A percentile compares a stretch with the other conserved stretches of the same genome.
These are phyloP conservation scores for Lachnellula willkommii DNA, from an alignment of 2,329 filamentous ascomycete species.

Conservation along the genomic window DNA sequence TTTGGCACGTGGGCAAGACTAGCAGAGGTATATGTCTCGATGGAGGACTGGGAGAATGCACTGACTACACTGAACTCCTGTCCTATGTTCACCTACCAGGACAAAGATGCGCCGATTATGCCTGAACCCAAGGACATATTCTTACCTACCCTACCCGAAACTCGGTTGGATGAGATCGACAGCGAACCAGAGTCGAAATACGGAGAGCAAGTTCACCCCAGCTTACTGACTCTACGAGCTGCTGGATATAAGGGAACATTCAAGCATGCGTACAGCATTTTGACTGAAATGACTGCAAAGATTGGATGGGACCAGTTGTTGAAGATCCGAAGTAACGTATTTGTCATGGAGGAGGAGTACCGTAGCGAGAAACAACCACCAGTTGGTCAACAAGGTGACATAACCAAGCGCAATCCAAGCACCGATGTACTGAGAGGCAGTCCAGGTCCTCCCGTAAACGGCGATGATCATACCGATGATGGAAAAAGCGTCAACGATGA, in stretches of 20 bases:
- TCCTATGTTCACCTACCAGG: conserved; percentile 99
- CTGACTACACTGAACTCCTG: conserved; percentile 95
- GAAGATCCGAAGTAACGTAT: conserved; percentile 92
- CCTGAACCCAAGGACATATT: conserved; percentile 85
- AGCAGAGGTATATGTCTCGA: conserved; percentile 85
- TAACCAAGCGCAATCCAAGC: conserved; percentile 64
- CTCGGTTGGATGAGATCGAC: conserved; percentile 90
- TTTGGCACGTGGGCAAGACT: conserved; percentile 95
- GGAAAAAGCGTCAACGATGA: conserved; percentile 20
- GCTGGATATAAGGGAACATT: conserved; percentile 93
- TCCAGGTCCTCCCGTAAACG: conserved; percentile 50
- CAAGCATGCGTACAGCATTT: conserved; percentile 84
- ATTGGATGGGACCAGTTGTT: conserved; percentile 97
- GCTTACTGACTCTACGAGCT: conserved; percentile 77
- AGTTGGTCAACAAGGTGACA: conserved; percentile 37
- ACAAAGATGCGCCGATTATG: conserved; percentile 93
- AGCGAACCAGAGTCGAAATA: conserved; percentile 79
- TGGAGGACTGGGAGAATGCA: conserved; percentile 96
- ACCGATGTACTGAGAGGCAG: conserved; percentile 71
- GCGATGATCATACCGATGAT: conserved; percentile 29
- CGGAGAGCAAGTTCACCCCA: conserved; percentile 80
- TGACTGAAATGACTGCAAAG: conserved; percentile 93
- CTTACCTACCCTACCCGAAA: conserved; percentile 82
- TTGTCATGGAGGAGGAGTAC: conserved; percentile 99
- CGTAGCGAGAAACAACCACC: conserved; percentile 74